Percentiles rank a stretch among this genome's conserved stretches.
Conservation (phyloP, 805 yeast genomes). For the Ogataea pini region DNA sequence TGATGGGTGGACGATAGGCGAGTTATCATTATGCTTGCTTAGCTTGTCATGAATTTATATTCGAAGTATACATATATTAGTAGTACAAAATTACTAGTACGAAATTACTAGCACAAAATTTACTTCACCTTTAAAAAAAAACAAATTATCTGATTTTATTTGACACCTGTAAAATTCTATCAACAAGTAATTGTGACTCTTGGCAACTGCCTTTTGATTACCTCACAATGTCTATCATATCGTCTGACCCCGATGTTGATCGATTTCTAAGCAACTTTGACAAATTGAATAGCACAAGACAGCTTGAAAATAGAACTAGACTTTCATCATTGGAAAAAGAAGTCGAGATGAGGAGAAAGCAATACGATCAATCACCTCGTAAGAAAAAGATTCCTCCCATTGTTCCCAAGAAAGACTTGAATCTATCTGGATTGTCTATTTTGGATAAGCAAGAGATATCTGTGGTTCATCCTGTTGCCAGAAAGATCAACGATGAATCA, state of each 20-base stretch:
- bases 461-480: constrained; percentile 21
- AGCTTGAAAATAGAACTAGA: constrained; percentile 23
- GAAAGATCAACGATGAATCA: constrained; percentile 6
- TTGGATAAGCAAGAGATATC: constrained; percentile 11
- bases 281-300: constrained; percentile 20
- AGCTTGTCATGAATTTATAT: too few species aligned
- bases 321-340: constrained; percentile 22
- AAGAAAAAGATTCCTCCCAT: constrained; percentile 30
- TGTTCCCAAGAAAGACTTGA: constrained; percentile 29
- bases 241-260: constrained; percentile 29
- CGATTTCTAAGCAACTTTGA: constrained; percentile 26
- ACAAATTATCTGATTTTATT: too few species aligned
- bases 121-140: too few species aligned
- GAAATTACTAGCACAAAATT: too few species aligned
- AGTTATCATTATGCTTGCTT: too few species aligned
- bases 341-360: constrained; percentile 22
- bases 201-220: too few species aligned
- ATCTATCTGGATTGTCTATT: constrained; percentile 9
- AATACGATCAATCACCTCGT: constrained; percentile 24
- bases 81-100: too few species aligned
- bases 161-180: too few species aligned
- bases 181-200: too few species aligned
- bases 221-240: constrained; percentile 10
- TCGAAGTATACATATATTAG: not conserved
- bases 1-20: too few species aligned